Base-by-base conservation (phyloP, 805 yeast species). In the Wickerhamomyces bovis region DNA sequence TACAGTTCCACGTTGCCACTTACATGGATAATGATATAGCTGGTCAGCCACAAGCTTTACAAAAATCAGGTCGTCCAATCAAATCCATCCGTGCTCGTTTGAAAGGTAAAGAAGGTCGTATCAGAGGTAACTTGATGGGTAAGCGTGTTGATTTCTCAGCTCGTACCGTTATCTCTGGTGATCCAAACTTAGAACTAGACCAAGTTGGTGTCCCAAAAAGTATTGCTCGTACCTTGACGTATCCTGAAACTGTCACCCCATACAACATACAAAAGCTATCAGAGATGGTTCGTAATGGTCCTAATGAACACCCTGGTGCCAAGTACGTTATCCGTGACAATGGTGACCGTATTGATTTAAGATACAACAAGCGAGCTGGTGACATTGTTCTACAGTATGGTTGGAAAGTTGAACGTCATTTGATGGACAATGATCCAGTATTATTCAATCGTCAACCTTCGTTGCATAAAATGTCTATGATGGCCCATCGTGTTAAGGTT, bases 1-100 rank as follows among this genome's bases (percentile, higher is more conserved):
- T 94, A 50, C 99, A 94, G 66, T 94, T 89, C 67, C 99, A 94
- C 61, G 97, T 94, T 44, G 99, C 99, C 8, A 94, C 99, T 0
- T 94, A 94, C 65, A 94, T 94, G 99, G 99, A 94, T 71, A 94
- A 94, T 66, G 98, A 94, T 71, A 94, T 94, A 68, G 99, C 99
- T 13, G 99, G 99, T 53, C 99, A 94, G 71, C 99, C 99, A 0
- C 99, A 92, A 68, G 99, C 99, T 30, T 77, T 94, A 52, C 99
- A 94, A 65, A 94, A 94, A 69, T 88, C 97, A 48, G 99, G 99
- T 48, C 85, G 99, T 70, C 99, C 99, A 2, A 95, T 94, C 56
- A 94, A 94, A 67, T 89, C 97, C 40, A 94, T 94, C 60, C 83
- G 99, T 72, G 98, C 99, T n/a, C 90, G 99, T 74, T 77, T 94